A percentile compares a stretch with the other conserved stretches of the same genome.
Conservation (phyloP, 1,139 yeast species). For the Wickerhamomyces sp. region DNA sequence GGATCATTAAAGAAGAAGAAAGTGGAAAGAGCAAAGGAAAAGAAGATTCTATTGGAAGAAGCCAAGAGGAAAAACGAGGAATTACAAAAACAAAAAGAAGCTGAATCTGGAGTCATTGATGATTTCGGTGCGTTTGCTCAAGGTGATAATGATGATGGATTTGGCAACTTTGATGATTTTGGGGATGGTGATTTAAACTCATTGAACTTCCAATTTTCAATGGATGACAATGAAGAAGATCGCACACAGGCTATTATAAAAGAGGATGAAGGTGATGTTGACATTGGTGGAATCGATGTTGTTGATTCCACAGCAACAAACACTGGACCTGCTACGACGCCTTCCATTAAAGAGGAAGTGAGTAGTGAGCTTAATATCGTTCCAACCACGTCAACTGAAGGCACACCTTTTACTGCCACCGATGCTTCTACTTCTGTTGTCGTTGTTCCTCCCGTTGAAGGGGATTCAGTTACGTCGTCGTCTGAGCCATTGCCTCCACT, state of each 20-base stretch:
- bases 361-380: too few relatives aligned
- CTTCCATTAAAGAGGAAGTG: not conserved
- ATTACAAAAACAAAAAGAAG: not conserved
- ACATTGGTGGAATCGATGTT: not conserved
- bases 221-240: not conserved
- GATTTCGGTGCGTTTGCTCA: slow-evolving; percentile 1
- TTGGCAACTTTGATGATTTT: slow-evolving; percentile 1
- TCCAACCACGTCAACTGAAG: too few relatives aligned
- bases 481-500: too few relatives aligned
- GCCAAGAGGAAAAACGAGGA: slow-evolving; percentile 11
- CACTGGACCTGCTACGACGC: not conserved
- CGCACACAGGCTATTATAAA: too few relatives aligned
- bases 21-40: slow-evolving; percentile 9
- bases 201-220: not conserved
- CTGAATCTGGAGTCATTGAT: slow-evolving; percentile 1
- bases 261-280: not conserved
- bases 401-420: too few relatives aligned
- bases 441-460: too few relatives aligned
- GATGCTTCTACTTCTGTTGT: too few relatives aligned
- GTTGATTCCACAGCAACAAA: not conserved
- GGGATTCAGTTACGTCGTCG: too few relatives aligned
- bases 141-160: slow-evolving; percentile 1
- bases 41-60: slow-evolving; percentile 9
- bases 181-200: not conserved
- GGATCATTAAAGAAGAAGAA: slow-evolving; percentile 11